Evolutionary conservation across 1,139 yeast genomes (phyloP).

Genomic region (Yamadazyma jaroonii): DNA sequence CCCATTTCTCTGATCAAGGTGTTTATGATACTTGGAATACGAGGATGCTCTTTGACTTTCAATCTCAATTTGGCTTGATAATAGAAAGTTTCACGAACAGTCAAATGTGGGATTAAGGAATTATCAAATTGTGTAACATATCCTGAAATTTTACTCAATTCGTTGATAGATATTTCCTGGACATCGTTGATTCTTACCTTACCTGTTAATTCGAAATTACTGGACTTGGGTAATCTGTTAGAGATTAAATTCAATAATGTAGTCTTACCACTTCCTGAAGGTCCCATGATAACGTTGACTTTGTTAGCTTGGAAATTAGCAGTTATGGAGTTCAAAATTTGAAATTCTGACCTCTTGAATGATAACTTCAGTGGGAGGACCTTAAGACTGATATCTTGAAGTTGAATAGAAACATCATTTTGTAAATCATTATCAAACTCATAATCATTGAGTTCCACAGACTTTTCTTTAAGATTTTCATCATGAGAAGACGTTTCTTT

Average conservation of each 20-base stretch:
- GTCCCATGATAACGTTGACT: constrained; percentile 86
- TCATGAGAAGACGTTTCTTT: constrained; percentile 1
- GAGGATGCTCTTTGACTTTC: constrained; percentile 29
- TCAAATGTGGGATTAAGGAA: constrained; percentile 63
- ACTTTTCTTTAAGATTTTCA: constrained; percentile 9
- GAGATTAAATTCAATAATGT: constrained; percentile 68
- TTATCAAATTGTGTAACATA: constrained; percentile 83
- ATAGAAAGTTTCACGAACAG: constrained; percentile 72
- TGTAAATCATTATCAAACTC: constrained; percentile 18
- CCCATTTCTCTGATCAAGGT: constrained; percentile 66
- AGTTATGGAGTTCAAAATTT: constrained; percentile 43
- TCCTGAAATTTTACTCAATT: constrained; percentile 52
- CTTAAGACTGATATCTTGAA: constrained; percentile 11
- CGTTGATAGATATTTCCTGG: constrained; percentile 37
- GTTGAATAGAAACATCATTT: constrained; percentile 21
- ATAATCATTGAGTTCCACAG: constrained; percentile 1
- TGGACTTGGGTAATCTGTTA: constrained; percentile 49
- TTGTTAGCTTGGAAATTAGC: constrained; percentile 60
- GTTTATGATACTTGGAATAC: constrained; percentile 40
- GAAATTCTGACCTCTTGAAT: constrained; percentile 9
- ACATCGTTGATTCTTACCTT: constrained; percentile 17
- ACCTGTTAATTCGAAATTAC: constrained; percentile 23
- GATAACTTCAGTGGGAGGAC: constrained; percentile 8
- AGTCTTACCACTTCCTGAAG: constrained; percentile 85
- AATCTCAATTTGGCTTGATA: constrained; percentile 72